phyloP scores from a whole-genome alignment of 768 basidiomycete genomes.

The Mycena crocata region DNA sequence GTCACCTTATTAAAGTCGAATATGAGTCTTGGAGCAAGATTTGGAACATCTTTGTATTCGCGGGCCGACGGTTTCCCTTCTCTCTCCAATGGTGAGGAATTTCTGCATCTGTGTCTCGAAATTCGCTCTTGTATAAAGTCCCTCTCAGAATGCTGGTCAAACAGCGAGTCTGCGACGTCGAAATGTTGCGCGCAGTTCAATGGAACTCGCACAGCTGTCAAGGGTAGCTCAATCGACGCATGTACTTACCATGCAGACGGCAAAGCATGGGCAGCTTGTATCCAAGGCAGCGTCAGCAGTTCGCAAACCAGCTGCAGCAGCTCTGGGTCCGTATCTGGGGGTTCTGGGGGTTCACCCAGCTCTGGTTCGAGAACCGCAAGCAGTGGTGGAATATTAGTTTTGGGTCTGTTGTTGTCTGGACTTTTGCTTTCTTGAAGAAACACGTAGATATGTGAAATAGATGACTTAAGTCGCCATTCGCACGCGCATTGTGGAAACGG shows the following conservation, averaged over 20 bases:
- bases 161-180: not conserved
- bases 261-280: not conserved
- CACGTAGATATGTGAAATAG: too few relatives aligned
- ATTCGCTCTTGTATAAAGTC: not conserved
- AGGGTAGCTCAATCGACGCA: not conserved
- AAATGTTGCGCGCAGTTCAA: slow-evolving; percentile 9
- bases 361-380: too few relatives aligned
- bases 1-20: too few relatives aligned
- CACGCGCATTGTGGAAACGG: too few relatives aligned
- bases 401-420: too few relatives aligned
- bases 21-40: too few relatives aligned
- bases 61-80: not conserved
- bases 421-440: too few relatives aligned
- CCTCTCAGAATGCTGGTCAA: slow-evolving; percentile 4
- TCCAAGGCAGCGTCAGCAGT: not conserved
- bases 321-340: not conserved
- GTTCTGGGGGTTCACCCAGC: not conserved
- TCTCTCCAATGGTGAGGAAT: not conserved
- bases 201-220: not conserved
- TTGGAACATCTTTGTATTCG: not conserved
- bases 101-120: not conserved
- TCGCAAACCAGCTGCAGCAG: not conserved
- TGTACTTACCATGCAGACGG: not conserved
- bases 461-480: too few relatives aligned
- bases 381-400: too few relatives aligned